Evolutionary conservation across 225 moss, liverwort and hornwort genomes (phyloP).

Genomic region (Straminergon stramineum): DNA sequence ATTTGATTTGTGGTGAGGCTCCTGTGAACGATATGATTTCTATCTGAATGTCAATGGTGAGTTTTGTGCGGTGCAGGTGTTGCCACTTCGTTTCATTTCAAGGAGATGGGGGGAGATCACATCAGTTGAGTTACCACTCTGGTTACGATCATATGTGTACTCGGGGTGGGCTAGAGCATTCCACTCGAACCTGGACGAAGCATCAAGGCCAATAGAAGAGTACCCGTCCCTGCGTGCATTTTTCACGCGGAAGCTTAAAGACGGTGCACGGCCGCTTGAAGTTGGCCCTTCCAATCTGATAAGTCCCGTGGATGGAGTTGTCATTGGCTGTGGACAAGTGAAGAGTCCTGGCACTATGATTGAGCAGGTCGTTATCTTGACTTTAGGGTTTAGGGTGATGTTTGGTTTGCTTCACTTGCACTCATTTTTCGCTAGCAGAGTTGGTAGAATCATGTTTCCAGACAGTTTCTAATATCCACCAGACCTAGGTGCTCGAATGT

Average conservation of each 20-base stretch:
- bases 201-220: constrained; percentile 64
- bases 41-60: not conserved
- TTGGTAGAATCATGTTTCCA: not conserved
- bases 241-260: constrained; percentile 77
- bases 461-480: not conserved
- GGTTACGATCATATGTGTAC: constrained; percentile 71
- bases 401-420: not conserved
- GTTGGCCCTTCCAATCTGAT: constrained; percentile 65
- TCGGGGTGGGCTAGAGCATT: constrained; percentile 86
- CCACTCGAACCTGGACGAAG: constrained; percentile 71
- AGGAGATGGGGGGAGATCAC: constrained; percentile 86
- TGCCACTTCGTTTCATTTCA: constrained; percentile 79
- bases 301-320: constrained; percentile 84
- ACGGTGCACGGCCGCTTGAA: constrained; percentile 72
- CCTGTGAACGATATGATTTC: not conserved
- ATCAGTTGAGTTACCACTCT: constrained; percentile 71
- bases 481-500: not conserved
- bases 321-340: constrained; percentile 63
- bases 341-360: constrained; percentile 77
- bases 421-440: not conserved
- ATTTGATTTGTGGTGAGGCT: not conserved
- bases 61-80: constrained; percentile 26
- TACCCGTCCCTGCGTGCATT: constrained; percentile 76
- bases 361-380: constrained; percentile 41
- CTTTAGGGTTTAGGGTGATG: not conserved